Evolutionary conservation across 768 basidiomycete genomes (phyloP), one percentile per base, ranked within the genome.

Genomic region (Russula earlei): DNA sequence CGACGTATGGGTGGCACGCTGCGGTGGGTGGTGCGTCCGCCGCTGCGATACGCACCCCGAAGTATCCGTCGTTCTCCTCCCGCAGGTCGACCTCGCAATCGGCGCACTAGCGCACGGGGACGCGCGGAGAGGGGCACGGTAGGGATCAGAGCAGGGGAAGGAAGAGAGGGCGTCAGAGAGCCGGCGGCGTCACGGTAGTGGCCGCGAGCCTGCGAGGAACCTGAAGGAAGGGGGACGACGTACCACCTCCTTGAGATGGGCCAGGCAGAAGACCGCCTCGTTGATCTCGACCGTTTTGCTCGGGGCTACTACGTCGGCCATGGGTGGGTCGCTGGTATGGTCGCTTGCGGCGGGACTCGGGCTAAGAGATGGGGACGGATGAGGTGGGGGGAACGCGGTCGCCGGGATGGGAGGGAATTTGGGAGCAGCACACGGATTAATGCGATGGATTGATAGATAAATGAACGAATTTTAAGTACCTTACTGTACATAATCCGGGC

Each of bases 61-160:
- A 89, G 77, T 86, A 88, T 33, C 77, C 69, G 69, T 91, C 87
- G 68, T 90, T 91, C 66, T 90, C 87, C 70, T 90, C 87, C 64
- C 89, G 76, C 58, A 81, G 81, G 65, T 91, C 88, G 67, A 79
- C 86, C 52, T 61, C 60, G 67, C 89, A 91, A 2, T 81, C 75
- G 3, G 68, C 56, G 73, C 87, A 90, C 84, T 87, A 63, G n/a
- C 38, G 46, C 33, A 34, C 22, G 33, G 7, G 14, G 12, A 14
- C 1, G 22, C 51, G 40, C 37, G 33, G 42, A 17, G 44, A 24
- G 53, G 55, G 33, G 14, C 1, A 25, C 51, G 40, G 27, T 24
- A 15, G 1, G 19, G 31, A n/a, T n/a, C 15, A 11, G 36, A n/a
- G n/a, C n/a, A n/a, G 41, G 33, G 42, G n/a, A 42, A 24, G 53